Evolutionary conservation across 2,329 filamentous ascomycete species (phyloP).

Genomic region (Bipolaris zeicola): DNA sequence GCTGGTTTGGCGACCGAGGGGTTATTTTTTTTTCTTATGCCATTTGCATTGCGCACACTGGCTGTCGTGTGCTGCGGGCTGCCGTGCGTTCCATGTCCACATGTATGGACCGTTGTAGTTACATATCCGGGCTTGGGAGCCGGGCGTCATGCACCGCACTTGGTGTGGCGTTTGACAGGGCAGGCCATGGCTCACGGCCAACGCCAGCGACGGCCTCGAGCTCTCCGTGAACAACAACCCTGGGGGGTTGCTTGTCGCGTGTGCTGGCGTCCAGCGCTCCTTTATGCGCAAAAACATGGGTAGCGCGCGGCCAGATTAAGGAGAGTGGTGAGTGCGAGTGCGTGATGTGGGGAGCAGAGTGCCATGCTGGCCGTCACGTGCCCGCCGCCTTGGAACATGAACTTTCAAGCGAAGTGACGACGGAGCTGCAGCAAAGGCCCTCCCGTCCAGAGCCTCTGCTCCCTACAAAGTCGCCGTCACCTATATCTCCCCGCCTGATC

Average conservation of each 20-base stretch:
- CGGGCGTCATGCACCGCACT: slow-evolving; percentile 11
- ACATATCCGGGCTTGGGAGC: slow-evolving; percentile 7
- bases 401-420: slow-evolving; percentile 36
- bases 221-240: slow-evolving; percentile 2
- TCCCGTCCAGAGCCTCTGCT: slow-evolving; percentile 33
- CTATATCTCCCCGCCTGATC: slow-evolving; percentile 9
- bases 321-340: slow-evolving; percentile 22
- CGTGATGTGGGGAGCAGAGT: slow-evolving; percentile 14
- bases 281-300: slow-evolving; percentile 29
- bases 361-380: slow-evolving; percentile 20
- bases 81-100: not conserved
- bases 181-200: slow-evolving; percentile 4
- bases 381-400: slow-evolving; percentile 19
- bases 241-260: slow-evolving; percentile 9
- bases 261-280: slow-evolving; percentile 17
- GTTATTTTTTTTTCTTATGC: not conserved
- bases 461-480: slow-evolving; percentile 21
- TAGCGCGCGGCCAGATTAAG: slow-evolving; percentile 28
- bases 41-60: slow-evolving; percentile 2
- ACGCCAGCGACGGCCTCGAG: slow-evolving; percentile 3
- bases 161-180: slow-evolving; percentile 2
- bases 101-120: too few relatives aligned
- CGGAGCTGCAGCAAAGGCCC: slow-evolving; percentile 25
- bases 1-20: not conserved
- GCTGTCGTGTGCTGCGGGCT: slow-evolving; percentile 7